These are phyloP conservation scores for Uromyces viciae-fabae DNA, from an alignment of 1,284 basidiomycete species.

Conservation along the genomic window DNA sequence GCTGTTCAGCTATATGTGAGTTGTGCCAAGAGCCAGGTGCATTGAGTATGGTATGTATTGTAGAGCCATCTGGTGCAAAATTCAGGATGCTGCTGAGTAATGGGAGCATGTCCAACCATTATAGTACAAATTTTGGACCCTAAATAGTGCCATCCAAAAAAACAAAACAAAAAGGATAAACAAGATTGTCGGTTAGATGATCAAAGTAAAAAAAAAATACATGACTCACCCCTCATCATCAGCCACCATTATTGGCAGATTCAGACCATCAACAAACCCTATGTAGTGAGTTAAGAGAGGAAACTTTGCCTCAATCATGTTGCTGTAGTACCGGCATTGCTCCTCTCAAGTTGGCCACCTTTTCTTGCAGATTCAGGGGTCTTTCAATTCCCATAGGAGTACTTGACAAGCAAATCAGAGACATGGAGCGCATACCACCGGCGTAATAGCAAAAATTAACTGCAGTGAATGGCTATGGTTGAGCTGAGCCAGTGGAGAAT, in stretches of 20 bases:
- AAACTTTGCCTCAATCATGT: neutral
- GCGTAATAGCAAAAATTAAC: conserved; percentile 57
- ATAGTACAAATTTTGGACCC: neutral
- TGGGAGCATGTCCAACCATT: neutral
- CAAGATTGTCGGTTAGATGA: too few relatives aligned
- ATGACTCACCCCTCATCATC: neutral
- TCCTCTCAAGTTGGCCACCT: neutral
- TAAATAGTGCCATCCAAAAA: neutral
- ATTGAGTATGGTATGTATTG: neutral
- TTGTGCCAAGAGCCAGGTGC: neutral
- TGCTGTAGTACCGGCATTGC: neutral
- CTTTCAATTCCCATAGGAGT: neutral
- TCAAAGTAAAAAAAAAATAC: too few relatives aligned
- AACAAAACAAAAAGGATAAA: neutral
- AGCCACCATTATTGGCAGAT: neutral
- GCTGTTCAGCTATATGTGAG: neutral
- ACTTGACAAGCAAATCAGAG: neutral
- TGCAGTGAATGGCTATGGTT: conserved; percentile 56
- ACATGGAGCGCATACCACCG: conserved; percentile 51
- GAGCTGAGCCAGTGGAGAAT: conserved; percentile 59
- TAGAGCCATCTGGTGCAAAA: neutral
- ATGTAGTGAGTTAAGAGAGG: neutral
- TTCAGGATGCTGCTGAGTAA: neutral
- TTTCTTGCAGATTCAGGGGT: neutral
- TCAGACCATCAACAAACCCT: neutral